These are phyloP conservation scores for Monosporascus sp. DNA, from an alignment of 2,329 filamentous ascomycete genomes.

Conservation along the genomic window DNA sequence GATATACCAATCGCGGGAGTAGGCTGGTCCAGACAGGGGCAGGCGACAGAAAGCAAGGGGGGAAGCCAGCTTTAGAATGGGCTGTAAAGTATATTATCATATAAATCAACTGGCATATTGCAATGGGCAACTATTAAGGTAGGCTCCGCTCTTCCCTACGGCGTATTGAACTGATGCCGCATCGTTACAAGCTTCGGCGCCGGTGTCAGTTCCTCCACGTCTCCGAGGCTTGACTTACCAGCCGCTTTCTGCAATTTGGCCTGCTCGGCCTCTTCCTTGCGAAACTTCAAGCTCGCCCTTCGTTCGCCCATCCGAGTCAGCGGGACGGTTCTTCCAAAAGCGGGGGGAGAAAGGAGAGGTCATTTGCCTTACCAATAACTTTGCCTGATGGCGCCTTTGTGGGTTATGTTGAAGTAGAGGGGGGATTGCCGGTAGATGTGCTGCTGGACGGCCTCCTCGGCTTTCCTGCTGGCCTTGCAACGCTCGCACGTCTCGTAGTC, in stretches of 20 bases:
- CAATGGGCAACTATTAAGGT: background rate
- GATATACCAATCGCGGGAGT: no score
- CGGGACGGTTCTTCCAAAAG: no score
- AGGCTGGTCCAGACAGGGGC: no score
- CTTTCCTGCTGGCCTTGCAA: slow-evolving; percentile 6
- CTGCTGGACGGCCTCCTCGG: slow-evolving; percentile 12
- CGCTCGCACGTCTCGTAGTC: slow-evolving; percentile 5
- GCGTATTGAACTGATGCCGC: background rate
- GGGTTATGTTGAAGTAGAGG: slow-evolving; percentile 2
- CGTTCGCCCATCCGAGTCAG: background rate
- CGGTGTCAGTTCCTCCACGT: background rate
- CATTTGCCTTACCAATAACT: slow-evolving; percentile 8
- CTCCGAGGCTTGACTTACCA: background rate
- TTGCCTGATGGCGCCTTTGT: slow-evolving; percentile 1
- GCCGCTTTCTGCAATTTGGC: background rate
- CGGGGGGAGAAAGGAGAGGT: no score
- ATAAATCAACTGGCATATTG: no score
- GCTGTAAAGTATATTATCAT: background rate
- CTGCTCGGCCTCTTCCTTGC: background rate
- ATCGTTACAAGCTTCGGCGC: background rate
- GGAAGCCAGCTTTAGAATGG: no score
- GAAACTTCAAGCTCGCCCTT: background rate
- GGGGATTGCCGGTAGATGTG: slow-evolving; percentile 7
- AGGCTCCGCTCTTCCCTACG: background rate
- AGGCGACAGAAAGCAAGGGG: no score